phyloP scores from a whole-genome alignment of 306 rosid species.

The Vicia sativa region DNA sequence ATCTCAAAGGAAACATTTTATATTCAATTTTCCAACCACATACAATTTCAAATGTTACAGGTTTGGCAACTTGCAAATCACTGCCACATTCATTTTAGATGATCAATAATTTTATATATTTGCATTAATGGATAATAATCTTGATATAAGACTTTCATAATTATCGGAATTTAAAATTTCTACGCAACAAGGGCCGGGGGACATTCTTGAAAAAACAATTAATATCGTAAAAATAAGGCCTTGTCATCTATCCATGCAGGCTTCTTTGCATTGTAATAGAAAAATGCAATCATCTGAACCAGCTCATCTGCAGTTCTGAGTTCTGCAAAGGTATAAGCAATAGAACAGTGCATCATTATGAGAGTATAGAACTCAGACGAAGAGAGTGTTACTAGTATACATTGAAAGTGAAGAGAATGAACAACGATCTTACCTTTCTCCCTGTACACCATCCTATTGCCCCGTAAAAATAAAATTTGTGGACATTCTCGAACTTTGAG shows the following conservation, averaged over 20 bases:
- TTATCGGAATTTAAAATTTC: neutral
- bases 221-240: conserved; percentile 48
- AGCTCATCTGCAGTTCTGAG: conserved; percentile 69
- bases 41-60: conserved; percentile 11
- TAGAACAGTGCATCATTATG: conserved; percentile 4
- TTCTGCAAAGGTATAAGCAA: conserved; percentile 47
- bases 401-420: too few relatives aligned
- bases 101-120: neutral
- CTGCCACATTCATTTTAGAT: neutral
- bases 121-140: neutral
- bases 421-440: conserved; percentile 74
- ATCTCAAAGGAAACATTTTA: conserved; percentile 7
- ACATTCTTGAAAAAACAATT: conserved; percentile 17
- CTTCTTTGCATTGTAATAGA: conserved; percentile 89
- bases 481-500: conserved; percentile 81
- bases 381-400: too few relatives aligned
- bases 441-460: conserved; percentile 75
- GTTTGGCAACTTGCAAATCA: conserved; percentile 28
- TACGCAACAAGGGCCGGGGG: neutral
- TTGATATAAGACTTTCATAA: neutral
- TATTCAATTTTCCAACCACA: neutral
- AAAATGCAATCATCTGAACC: conserved; percentile 91
- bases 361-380: conserved; percentile 14
- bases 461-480: conserved; percentile 75
- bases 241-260: conserved; percentile 81